Conservation (phyloP, 306 rosid species). For the Trichosanthes truncata region DNA sequence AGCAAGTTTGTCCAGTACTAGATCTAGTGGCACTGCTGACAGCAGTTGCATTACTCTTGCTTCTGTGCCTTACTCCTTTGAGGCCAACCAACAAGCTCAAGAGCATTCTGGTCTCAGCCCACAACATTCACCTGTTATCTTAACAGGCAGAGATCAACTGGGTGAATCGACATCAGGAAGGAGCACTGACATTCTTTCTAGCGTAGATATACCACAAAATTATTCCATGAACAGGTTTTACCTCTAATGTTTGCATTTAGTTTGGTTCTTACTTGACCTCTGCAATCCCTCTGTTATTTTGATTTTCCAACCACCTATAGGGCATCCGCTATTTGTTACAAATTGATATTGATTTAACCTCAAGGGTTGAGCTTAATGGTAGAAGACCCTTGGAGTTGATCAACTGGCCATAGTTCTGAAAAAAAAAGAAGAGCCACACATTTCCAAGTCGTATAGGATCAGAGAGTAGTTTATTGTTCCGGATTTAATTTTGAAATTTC, state of each 20-base stretch:
- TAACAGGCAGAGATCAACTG: slow-evolving; percentile 28
- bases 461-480: background rate
- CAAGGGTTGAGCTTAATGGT: background rate
- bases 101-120: slow-evolving; percentile 28
- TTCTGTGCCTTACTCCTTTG: slow-evolving; percentile 50
- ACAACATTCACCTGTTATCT: slow-evolving; percentile 3
- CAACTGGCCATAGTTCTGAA: background rate
- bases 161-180: slow-evolving; percentile 29
- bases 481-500: background rate
- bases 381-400: background rate
- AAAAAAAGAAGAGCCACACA: background rate
- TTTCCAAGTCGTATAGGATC: background rate
- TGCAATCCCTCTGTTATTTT: background rate
- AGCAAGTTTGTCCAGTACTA: slow-evolving; percentile 53
- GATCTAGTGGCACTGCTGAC: slow-evolving; percentile 55
- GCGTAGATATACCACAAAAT: slow-evolving; percentile 10
- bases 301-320: background rate
- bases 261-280: slow-evolving; percentile 2
- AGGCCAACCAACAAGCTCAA: slow-evolving; percentile 43
- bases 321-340: background rate
- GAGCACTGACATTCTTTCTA: slow-evolving; percentile 13
- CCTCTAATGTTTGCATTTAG: background rate
- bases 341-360: background rate
- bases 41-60: slow-evolving; percentile 54
- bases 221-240: slow-evolving; percentile 10